These are phyloP conservation scores for Chalciporus sp. DNA, from an alignment of 1,284 basidiomycete species.

Conservation along the genomic window DNA sequence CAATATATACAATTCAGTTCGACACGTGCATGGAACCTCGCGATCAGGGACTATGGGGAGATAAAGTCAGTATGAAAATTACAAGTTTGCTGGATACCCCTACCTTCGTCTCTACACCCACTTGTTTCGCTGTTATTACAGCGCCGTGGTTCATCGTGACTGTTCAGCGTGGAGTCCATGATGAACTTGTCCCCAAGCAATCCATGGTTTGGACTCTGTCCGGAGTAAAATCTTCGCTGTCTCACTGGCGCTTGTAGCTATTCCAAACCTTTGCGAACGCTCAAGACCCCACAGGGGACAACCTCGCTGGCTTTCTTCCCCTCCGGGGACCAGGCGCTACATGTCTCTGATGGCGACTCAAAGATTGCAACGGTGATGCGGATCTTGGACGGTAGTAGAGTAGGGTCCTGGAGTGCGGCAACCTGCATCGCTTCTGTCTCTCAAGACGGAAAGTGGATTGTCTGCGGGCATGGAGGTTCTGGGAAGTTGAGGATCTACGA, in stretches of 20 bases:
- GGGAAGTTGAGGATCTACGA: neutral
- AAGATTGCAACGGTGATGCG: neutral
- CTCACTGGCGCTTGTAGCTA: too few relatives aligned
- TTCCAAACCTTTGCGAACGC: neutral
- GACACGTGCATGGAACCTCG: too few relatives aligned
- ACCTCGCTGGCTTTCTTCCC: conserved; percentile 8
- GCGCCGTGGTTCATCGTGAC: too few relatives aligned
- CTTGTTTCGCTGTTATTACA: too few relatives aligned
- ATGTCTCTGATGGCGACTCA: neutral
- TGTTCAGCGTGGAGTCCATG: too few relatives aligned
- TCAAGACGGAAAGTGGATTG: neutral
- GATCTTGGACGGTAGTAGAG: neutral
- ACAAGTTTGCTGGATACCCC: too few relatives aligned
- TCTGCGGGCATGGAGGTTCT: neutral
- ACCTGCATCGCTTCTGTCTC: neutral
- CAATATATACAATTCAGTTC: too few relatives aligned
- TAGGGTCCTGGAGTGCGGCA: neutral
- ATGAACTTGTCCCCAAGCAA: neutral
- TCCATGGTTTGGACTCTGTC: neutral
- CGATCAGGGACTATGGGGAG: too few relatives aligned
- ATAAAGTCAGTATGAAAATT: too few relatives aligned
- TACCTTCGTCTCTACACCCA: too few relatives aligned
- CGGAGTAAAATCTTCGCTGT: neutral
- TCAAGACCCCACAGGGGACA: neutral
- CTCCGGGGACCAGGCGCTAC: neutral